Base-by-base conservation (phyloP, 2,329 filamentous ascomycete genomes). In the Neurospora sp. region DNA sequence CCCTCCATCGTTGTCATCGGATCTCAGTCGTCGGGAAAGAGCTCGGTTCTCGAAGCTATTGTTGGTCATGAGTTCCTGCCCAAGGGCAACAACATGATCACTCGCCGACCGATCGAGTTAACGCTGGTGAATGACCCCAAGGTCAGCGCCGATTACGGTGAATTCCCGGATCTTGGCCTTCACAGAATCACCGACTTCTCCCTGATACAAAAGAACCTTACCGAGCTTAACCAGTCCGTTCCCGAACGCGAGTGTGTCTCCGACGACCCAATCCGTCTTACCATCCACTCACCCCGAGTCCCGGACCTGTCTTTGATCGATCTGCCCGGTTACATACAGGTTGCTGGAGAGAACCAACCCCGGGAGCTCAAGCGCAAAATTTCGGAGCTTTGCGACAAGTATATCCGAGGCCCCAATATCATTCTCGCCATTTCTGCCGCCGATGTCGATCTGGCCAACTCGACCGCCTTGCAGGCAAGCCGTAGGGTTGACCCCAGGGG, bases 1-100 rank as follows among this genome's bases (percentile, higher is more conserved):
- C 96, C 96, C 0, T 98, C 96, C 0, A 99, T 99, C 70, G 96
- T 99, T n/a, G 96, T 99, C 43, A 97, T 99, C 75, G 96, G 96
- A 33, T 99, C 96, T 2, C 96, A 99, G 79, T 99, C 96, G 0
- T 98, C 96, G 0, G 96, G 96, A 52, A 99, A 99, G 83, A 98
- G 95, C 77, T 99, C 96, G 1, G 96, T 99, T 1, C 80, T 99
- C 67, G 96, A 99, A 80, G 93, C 96, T 23, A 97, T 99, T 72
- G 96, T 99, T 69, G 96, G 96, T 5, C 96, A 99, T 77, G 96
- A 99, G 76, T 99, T 99, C 75, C 82, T 99, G 66, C 96, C 96
- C 6, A 99, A 99, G 80, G 96, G 96, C n/a, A 90, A 90, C 58
- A 99, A 99, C 77, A 99, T 99, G 96, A 96, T 99, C 67, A 99